Conservation (phyloP, 306 rosid genomes). For the Comarum palustre region DNA sequence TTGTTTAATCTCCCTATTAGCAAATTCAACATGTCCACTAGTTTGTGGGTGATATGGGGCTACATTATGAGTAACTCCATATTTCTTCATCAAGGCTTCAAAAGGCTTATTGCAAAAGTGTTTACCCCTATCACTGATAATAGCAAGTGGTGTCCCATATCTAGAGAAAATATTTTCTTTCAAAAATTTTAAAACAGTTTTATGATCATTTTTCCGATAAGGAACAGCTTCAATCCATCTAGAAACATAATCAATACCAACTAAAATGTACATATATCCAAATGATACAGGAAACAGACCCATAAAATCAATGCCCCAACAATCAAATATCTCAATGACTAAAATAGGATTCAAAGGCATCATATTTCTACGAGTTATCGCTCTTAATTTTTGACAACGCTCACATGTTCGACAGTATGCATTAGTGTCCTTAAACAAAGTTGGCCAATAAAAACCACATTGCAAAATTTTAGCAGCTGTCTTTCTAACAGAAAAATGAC, state of each 20-base stretch:
- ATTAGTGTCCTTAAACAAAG: too few species aligned
- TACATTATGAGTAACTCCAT: background rate
- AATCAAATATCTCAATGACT: background rate
- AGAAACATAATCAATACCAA: background rate
- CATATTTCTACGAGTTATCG: too few species aligned
- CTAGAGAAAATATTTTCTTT: background rate
- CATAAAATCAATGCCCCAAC: slow-evolving; percentile 2
- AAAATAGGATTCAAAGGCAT: slow-evolving; percentile 2
- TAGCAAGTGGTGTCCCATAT: background rate
- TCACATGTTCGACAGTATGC: too few species aligned
- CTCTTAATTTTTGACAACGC: too few species aligned
- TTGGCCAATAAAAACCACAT: too few species aligned
- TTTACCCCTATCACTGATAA: background rate
- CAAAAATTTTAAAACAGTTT: background rate
- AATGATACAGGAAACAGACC: background rate
- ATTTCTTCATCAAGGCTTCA: background rate
- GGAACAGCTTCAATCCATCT: background rate
- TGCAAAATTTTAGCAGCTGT: background rate
- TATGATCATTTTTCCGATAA: background rate
- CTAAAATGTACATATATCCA: background rate
- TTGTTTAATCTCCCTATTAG: too few species aligned
- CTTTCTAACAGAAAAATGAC: background rate
- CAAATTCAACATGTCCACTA: too few species aligned
- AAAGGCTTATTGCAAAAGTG: slow-evolving; percentile 5
- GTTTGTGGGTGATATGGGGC: background rate